phyloP scores from a whole-genome alignment of 208 protist species.

The Trypanosoma cruzi region DNA sequence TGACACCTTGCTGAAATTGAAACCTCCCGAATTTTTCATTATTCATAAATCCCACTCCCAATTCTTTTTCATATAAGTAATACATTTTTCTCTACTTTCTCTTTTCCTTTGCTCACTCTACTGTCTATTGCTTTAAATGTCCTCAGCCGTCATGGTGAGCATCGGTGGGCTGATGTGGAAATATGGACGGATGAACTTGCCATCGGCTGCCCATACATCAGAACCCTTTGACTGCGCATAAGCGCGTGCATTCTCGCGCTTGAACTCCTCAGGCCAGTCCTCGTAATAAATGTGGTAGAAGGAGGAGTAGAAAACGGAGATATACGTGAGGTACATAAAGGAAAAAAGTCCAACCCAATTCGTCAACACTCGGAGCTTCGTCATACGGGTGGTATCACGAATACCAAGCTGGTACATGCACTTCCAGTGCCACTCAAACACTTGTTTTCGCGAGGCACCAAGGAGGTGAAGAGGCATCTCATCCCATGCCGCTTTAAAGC shows the following conservation, averaged over 20 bases:
- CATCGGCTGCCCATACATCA: constrained; percentile 85
- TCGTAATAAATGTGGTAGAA: constrained; percentile 78
- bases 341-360: constrained; percentile 69
- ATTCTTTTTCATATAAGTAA: not conserved
- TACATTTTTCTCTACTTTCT: not conserved
- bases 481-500: constrained; percentile 87
- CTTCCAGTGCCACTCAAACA: constrained; percentile 83
- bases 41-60: not conserved
- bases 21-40: not conserved
- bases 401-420: constrained; percentile 82
- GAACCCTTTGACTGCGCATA: constrained; percentile 71
- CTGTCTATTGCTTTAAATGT: constrained; percentile 39
- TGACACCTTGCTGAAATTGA: not conserved
- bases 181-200: constrained; percentile 87
- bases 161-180: constrained; percentile 91
- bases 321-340: constrained; percentile 77
- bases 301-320: constrained; percentile 68
- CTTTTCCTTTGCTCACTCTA: not conserved
- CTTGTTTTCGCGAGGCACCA: constrained; percentile 62
- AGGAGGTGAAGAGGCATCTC: constrained; percentile 77
- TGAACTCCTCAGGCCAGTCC: constrained; percentile 83
- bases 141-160: constrained; percentile 85
- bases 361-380: constrained; percentile 70
- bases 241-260: constrained; percentile 76
- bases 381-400: constrained; percentile 64